Conservation (phyloP, 306 rosid genomes). For the Sicyos baderoa region DNA sequence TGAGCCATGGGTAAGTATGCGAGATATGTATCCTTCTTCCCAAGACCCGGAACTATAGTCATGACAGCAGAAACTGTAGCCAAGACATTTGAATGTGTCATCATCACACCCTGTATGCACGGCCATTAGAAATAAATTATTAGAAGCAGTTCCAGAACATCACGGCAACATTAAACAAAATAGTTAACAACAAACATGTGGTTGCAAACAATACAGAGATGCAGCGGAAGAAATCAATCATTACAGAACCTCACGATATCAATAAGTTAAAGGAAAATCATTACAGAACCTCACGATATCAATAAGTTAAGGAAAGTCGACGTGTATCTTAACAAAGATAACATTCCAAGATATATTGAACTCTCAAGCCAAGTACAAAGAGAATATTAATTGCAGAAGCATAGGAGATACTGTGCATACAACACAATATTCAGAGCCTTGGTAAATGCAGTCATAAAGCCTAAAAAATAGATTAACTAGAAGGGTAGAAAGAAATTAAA, state of each 20-base stretch:
- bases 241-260: neutral
- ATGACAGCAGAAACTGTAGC: slow-evolving; percentile 78
- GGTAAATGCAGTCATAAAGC: neutral
- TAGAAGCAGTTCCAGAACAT: neutral
- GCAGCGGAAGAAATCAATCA: neutral
- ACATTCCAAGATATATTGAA: neutral
- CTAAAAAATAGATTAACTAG: neutral
- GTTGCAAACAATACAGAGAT: neutral
- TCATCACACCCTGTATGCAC: slow-evolving; percentile 83
- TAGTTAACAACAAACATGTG: neutral
- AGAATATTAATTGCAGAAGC: neutral
- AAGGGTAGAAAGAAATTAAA: neutral
- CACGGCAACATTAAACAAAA: neutral
- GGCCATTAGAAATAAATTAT: slow-evolving; percentile 8
- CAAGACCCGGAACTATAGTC: slow-evolving; percentile 77
- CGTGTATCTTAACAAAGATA: slow-evolving; percentile 3
- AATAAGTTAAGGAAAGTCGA: neutral
- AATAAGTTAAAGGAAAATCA: neutral
- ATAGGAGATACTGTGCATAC: neutral
- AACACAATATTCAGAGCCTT: neutral
- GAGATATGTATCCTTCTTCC: slow-evolving; percentile 63
- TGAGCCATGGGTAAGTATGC: slow-evolving; percentile 96
- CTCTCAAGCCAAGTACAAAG: neutral
- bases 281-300: neutral
- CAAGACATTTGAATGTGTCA: slow-evolving; percentile 90